Conservation (phyloP, 2,329 filamentous ascomycete genomes). For the Hypoxylon sp. region DNA sequence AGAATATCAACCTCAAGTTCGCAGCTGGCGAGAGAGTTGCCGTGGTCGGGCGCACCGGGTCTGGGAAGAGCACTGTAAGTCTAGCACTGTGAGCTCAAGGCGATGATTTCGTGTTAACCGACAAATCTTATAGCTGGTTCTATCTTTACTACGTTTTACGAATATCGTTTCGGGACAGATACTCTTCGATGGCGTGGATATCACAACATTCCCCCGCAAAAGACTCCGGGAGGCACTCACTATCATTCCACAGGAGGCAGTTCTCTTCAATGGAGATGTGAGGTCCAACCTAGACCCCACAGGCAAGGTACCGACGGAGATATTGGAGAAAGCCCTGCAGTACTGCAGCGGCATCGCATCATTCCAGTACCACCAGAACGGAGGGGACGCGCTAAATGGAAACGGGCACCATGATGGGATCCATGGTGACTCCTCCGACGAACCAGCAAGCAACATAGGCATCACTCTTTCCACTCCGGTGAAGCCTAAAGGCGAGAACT, state of each 20-base stretch:
- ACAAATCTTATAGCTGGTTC: slow-evolving; percentile 56
- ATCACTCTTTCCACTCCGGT: slow-evolving; percentile 61
- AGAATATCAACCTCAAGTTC: slow-evolving; percentile 63
- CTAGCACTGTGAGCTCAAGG: neutral
- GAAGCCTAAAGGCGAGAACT: slow-evolving; percentile 66
- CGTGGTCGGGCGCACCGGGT: slow-evolving; percentile 83
- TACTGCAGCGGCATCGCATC: slow-evolving; percentile 71
- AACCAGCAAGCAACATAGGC: slow-evolving; percentile 45
- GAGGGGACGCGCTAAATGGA: slow-evolving; percentile 25
- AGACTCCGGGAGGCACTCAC: slow-evolving; percentile 66
- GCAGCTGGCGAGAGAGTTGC: slow-evolving; percentile 80
- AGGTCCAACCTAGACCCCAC: slow-evolving; percentile 74
- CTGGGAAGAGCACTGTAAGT: slow-evolving; percentile 83
- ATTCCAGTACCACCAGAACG: slow-evolving; percentile 48
- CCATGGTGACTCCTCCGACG: slow-evolving; percentile 34
- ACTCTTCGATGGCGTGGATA: slow-evolving; percentile 67
- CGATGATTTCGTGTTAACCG: slow-evolving; percentile 18
- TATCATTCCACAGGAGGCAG: slow-evolving; percentile 70
- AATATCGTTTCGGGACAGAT: slow-evolving; percentile 65
- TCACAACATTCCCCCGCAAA: slow-evolving; percentile 63
- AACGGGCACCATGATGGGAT: slow-evolving; percentile 46
- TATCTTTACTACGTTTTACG: slow-evolving; percentile 68
- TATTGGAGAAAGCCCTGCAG: slow-evolving; percentile 69
- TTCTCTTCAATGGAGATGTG: slow-evolving; percentile 66
- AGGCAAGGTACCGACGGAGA: slow-evolving; percentile 63